Conservation (phyloP, 2,329 filamentous ascomycete species). For the Polytolypa hystricis region DNA sequence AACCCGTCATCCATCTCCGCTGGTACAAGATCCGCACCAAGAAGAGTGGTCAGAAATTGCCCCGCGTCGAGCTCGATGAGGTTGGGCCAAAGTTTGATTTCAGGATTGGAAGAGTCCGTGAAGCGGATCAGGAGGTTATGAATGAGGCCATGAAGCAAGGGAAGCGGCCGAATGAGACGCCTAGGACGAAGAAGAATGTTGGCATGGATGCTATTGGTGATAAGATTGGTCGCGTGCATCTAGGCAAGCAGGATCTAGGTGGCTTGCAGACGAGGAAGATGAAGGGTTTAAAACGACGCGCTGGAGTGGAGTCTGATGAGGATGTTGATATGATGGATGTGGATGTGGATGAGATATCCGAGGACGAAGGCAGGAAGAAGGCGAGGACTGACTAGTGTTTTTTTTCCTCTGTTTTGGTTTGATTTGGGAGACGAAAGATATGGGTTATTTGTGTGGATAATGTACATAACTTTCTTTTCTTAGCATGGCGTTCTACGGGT, state of each 20-base stretch:
- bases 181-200: conserved; percentile 87
- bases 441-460: not conserved
- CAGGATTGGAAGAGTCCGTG: conserved; percentile 65
- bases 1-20: conserved; percentile 50
- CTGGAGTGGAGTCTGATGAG: conserved; percentile 50
- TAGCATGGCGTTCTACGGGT: conserved; percentile 10
- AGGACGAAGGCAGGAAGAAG: conserved; percentile 24
- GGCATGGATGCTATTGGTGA: conserved; percentile 84
- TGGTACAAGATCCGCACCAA: conserved; percentile 80
- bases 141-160: conserved; percentile 87
- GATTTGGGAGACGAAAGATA: not conserved
- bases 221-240: conserved; percentile 87
- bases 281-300: conserved; percentile 88
- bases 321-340: conserved; percentile 40
- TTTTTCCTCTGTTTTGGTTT: too few relatives aligned
- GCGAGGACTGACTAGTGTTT: conserved; percentile 12
- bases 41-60: conserved; percentile 74
- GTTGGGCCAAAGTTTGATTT: conserved; percentile 93
- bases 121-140: conserved; percentile 66
- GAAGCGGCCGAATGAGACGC: conserved; percentile 46
- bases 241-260: conserved; percentile 78
- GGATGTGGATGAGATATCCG: conserved; percentile 31
- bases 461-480: conserved; percentile 1
- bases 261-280: conserved; percentile 94
- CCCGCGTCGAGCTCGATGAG: conserved; percentile 86